Evolutionary conservation across 768 basidiomycete species (phyloP).

Genomic region (Kwoniella botswanensis): DNA sequence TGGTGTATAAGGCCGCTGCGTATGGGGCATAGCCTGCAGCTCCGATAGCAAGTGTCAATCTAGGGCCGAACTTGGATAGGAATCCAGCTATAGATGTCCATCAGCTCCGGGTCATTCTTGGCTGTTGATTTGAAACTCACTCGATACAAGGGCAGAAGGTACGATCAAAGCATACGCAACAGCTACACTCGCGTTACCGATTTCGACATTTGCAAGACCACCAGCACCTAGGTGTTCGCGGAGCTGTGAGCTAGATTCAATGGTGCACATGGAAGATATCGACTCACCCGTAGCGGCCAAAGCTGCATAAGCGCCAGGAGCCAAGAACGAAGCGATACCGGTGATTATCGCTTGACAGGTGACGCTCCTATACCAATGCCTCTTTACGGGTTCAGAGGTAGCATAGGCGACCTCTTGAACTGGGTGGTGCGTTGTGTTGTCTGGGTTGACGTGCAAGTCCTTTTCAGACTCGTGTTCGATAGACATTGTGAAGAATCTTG

Average conservation of each 20-base stretch:
- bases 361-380: constrained; percentile 25
- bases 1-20: constrained; percentile 26
- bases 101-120: not conserved
- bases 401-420: constrained; percentile 3
- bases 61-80: constrained; percentile 10
- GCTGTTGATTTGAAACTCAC: not conserved
- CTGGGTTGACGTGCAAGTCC: constrained; percentile 3
- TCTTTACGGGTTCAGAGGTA: constrained; percentile 3
- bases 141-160: constrained; percentile 20
- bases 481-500: not conserved
- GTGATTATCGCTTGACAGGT: constrained; percentile 22
- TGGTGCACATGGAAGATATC: not conserved
- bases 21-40: constrained; percentile 28
- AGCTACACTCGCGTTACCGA: constrained; percentile 26
- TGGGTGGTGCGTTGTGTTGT: not conserved
- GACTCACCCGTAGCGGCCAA: constrained; percentile 22
- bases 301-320: constrained; percentile 27
- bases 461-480: constrained; percentile 6
- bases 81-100: not conserved
- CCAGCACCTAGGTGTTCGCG: constrained; percentile 8
- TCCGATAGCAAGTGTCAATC: constrained; percentile 24
- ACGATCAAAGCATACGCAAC: constrained; percentile 27
- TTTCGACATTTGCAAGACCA: constrained; percentile 22
- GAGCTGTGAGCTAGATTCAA: not conserved
- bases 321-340: constrained; percentile 26